These are phyloP conservation scores for Fusarium goolgardi DNA, from an alignment of 2,329 filamentous ascomycete genomes.

Conservation along the genomic window DNA sequence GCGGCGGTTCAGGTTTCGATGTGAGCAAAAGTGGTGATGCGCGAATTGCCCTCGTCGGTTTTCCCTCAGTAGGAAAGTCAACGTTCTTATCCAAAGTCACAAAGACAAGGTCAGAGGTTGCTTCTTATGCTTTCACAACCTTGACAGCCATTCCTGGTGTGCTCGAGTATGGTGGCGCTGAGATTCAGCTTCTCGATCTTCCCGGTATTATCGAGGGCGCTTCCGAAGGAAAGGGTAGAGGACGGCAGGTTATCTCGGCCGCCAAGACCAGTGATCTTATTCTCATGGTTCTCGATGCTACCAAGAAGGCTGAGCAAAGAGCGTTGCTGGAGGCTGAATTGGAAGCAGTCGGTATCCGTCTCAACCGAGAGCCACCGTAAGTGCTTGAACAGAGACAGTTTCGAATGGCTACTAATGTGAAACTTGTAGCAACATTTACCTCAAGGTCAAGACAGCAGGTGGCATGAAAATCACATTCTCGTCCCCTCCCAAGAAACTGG, in stretches of 20 bases:
- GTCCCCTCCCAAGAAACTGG: slow-evolving; percentile 85
- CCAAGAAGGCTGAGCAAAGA: slow-evolving; percentile 94
- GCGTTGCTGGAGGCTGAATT: slow-evolving; percentile 90
- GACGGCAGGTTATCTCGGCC: slow-evolving; percentile 95
- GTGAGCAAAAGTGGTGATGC: slow-evolving; percentile 98
- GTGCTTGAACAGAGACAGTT: slow-evolving; percentile 47
- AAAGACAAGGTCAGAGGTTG: slow-evolving; percentile 95
- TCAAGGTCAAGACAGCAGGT: slow-evolving; percentile 94
- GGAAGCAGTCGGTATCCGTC: slow-evolving; percentile 91
- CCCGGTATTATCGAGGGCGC: slow-evolving; percentile 99
- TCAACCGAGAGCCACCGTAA: slow-evolving; percentile 91
- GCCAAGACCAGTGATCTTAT: slow-evolving; percentile 98
- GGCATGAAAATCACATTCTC: slow-evolving; percentile 99
- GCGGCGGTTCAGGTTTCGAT: slow-evolving; percentile 86
- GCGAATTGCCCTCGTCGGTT: slow-evolving; percentile 96
- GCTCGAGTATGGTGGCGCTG: slow-evolving; percentile 95
- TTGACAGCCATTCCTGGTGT: slow-evolving; percentile 97
- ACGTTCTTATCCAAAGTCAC: slow-evolving; percentile 99
- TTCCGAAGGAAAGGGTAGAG: slow-evolving; percentile 93
- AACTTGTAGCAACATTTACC: slow-evolving; percentile 84
- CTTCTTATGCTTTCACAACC: slow-evolving; percentile 97
- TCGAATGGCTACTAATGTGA: slow-evolving; percentile 27
- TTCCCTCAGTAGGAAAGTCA: slow-evolving; percentile 98
- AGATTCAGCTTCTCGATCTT: slow-evolving; percentile 97
- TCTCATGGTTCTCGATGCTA: slow-evolving; percentile 96